These are phyloP conservation scores for Podosphaera fusca DNA, from an alignment of 2,329 filamentous ascomycete genomes.

Conservation along the genomic window DNA sequence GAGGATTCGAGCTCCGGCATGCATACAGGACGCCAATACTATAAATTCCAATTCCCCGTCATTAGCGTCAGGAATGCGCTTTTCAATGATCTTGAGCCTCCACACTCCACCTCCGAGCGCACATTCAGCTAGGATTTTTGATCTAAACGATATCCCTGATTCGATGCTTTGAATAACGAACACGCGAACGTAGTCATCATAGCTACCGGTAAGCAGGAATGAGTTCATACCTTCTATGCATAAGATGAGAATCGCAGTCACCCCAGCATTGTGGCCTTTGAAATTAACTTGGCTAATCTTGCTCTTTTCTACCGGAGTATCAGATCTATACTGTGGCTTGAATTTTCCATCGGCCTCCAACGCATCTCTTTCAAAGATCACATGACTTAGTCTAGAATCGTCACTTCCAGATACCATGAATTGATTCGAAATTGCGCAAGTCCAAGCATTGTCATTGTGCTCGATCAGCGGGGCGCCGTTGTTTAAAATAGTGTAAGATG, in stretches of 20 bases:
- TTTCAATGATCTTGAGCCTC: background rate
- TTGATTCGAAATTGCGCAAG: background rate
- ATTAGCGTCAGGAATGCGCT: background rate
- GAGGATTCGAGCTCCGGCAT: background rate
- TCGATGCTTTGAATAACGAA: background rate
- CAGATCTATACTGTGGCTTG: too few relatives aligned
- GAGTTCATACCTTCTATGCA: background rate
- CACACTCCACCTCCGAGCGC: background rate
- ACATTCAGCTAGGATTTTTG: background rate
- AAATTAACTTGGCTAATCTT: background rate
- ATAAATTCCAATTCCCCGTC: background rate
- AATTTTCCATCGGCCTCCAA: background rate
- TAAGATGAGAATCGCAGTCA: background rate
- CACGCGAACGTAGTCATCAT: constrained; percentile 1
- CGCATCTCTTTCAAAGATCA: background rate
- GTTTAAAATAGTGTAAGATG: background rate
- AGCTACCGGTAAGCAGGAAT: constrained; percentile 1
- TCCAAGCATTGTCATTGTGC: constrained; percentile 1
- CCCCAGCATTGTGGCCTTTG: background rate
- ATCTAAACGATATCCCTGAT: background rate
- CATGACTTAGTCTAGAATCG: background rate
- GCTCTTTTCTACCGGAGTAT: too few relatives aligned
- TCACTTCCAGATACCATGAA: background rate
- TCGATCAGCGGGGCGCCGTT: background rate
- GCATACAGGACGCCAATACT: background rate